Conservation (phyloP, 2,329 filamentous ascomycete genomes). For the Botryotinia globosa region DNA sequence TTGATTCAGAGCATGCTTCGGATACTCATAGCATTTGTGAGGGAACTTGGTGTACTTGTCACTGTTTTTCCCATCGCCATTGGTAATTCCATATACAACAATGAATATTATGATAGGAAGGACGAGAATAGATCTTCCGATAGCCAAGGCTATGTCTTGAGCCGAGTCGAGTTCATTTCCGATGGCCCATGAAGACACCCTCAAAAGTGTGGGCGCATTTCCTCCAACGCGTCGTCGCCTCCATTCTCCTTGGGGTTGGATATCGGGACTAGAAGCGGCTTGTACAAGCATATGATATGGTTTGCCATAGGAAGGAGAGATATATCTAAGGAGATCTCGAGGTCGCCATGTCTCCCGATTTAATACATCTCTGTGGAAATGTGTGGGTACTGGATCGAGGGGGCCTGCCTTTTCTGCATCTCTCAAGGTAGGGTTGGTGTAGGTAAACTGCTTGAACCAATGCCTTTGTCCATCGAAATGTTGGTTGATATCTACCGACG, state of each 20-base stretch:
- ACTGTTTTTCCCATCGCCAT: background rate
- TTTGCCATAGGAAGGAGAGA: slow-evolving; percentile 21
- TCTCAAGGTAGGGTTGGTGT: slow-evolving; percentile 15
- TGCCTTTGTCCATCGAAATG: slow-evolving; percentile 12
- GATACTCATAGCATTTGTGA: slow-evolving; percentile 21
- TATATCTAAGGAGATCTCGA: slow-evolving; percentile 20
- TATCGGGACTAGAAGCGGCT: slow-evolving; percentile 12
- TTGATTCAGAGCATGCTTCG: slow-evolving; percentile 20
- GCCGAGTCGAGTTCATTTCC: background rate
- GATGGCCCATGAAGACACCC: slow-evolving; percentile 20
- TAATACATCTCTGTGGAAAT: slow-evolving; percentile 19
- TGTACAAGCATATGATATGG: slow-evolving; percentile 21
- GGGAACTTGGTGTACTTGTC: slow-evolving; percentile 13
- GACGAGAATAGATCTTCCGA: slow-evolving; percentile 18
- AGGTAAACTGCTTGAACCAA: slow-evolving; percentile 18
- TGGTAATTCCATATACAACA: slow-evolving; percentile 6
- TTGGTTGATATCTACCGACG: slow-evolving; percentile 17
- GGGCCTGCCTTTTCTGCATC: slow-evolving; percentile 14
- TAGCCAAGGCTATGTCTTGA: slow-evolving; percentile 5
- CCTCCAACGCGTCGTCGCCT: slow-evolving; percentile 12
- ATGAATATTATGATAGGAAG: slow-evolving; percentile 18
- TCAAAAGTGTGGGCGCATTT: slow-evolving; percentile 18
- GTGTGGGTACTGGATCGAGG: slow-evolving; percentile 9
- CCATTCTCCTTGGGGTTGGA: slow-evolving; percentile 19
- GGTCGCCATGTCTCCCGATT: slow-evolving; percentile 21